Percentiles rank a stretch among this genome's conserved stretches.
Evolutionary conservation across 2,329 filamentous ascomycete genomes (phyloP).

Genomic region (Xylariaceae sp.): DNA sequence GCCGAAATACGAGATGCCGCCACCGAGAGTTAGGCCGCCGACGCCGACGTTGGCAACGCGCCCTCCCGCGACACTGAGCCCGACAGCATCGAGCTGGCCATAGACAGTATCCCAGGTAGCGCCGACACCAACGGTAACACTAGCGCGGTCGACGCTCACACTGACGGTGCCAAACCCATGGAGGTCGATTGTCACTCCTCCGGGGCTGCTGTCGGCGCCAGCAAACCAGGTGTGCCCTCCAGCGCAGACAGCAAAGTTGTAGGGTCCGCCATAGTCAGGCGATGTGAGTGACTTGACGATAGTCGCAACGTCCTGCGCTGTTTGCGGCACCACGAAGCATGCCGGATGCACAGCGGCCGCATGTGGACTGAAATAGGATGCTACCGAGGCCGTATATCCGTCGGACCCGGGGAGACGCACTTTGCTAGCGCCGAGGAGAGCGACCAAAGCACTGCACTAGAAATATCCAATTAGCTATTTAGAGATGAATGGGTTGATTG

Average conservation of each 20-base stretch:
- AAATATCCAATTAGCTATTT: too few species aligned
- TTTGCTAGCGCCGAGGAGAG: constrained; percentile 25
- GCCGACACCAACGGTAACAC: constrained; percentile 50
- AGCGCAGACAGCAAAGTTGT: constrained; percentile 54
- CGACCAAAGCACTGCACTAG: constrained; percentile 24
- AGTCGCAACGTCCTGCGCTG: constrained; percentile 38
- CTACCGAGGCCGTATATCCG: constrained; percentile 25
- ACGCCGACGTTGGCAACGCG: constrained; percentile 51
- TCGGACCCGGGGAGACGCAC: constrained; percentile 24
- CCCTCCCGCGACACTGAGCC: constrained; percentile 47
- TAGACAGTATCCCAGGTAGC: constrained; percentile 53
- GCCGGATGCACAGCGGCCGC: constrained; percentile 19
- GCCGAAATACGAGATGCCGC: constrained; percentile 57
- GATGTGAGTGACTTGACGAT: constrained; percentile 32
- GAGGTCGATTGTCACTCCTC: constrained; percentile 52
- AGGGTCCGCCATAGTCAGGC: constrained; percentile 12
- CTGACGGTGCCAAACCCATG: constrained; percentile 45
- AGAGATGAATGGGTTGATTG: too few species aligned
- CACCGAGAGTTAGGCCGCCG: constrained; percentile 51
- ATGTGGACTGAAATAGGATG: constrained; percentile 31
- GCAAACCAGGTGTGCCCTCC: constrained; percentile 59
- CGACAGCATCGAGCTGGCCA: constrained; percentile 44
- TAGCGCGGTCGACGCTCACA: constrained; percentile 42
- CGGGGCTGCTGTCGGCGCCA: constrained; percentile 49
- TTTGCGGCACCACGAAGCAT: constrained; percentile 36